A percentile compares a stretch with the other conserved stretches of the same genome.
Evolutionary conservation across 2,329 filamentous ascomycete genomes (phyloP).

Genomic region (Aspergillus nomiae): DNA sequence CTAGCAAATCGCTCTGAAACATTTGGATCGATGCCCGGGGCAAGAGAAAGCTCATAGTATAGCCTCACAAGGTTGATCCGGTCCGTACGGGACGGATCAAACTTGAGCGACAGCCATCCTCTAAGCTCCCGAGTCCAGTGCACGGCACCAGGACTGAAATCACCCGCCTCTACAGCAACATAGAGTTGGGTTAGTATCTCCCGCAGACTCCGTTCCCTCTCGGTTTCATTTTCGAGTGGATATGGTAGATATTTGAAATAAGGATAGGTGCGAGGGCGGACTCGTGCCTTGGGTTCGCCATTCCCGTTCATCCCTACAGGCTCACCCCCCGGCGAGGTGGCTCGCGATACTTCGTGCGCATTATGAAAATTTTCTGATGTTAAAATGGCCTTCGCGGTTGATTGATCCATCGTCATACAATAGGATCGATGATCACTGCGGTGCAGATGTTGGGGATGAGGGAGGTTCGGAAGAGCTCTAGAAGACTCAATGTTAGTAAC

Average conservation of each 20-base stretch:
- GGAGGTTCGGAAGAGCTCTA: constrained; percentile 32
- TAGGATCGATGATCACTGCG: constrained; percentile 19
- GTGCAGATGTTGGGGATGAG: constrained; percentile 18
- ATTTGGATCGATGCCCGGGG: constrained; percentile 80
- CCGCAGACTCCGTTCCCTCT: constrained; percentile 76
- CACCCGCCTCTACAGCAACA: constrained; percentile 85
- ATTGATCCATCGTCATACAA: constrained; percentile 38
- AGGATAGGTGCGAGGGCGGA: constrained; percentile 80
- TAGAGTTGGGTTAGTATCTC: constrained; percentile 94
- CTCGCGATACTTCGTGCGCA: constrained; percentile 74
- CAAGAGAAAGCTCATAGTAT: constrained; percentile 91
- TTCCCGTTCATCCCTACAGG: constrained; percentile 52
- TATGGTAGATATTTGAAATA: constrained; percentile 93
- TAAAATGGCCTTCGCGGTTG: constrained; percentile 35
- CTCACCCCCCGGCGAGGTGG: constrained; percentile 74
- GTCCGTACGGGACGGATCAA: constrained; percentile 85
- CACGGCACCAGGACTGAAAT: constrained; percentile 88
- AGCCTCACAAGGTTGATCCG: constrained; percentile 82
- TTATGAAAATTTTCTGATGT: constrained; percentile 42
- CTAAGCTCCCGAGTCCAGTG: constrained; percentile 97
- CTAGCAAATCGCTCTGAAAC: constrained; percentile 89
- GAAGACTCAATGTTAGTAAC: constrained; percentile 25
- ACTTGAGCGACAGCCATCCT: constrained; percentile 95
- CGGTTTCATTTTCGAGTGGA: constrained; percentile 74
- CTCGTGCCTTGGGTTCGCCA: constrained; percentile 66